These are phyloP conservation scores for Talaromyces sp. DNA, from an alignment of 2,329 filamentous ascomycete species.

Conservation along the genomic window DNA sequence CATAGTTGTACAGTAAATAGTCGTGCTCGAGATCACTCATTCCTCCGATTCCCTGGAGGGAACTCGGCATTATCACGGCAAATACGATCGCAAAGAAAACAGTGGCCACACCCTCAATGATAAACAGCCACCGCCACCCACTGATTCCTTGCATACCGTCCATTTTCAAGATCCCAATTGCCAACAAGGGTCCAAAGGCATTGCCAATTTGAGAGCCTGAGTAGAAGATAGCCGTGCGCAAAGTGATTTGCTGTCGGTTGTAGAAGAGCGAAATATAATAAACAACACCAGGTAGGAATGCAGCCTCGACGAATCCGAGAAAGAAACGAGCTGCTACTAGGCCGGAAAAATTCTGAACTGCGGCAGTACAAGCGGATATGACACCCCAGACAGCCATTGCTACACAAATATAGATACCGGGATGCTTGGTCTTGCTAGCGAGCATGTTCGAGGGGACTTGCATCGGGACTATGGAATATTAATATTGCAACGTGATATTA, in stretches of 20 bases:
- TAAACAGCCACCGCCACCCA: slow-evolving; percentile 47
- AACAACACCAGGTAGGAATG: slow-evolving; percentile 62
- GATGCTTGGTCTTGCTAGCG: not conserved
- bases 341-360: not conserved
- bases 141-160: slow-evolving; percentile 34
- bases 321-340: slow-evolving; percentile 25
- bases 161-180: slow-evolving; percentile 26
- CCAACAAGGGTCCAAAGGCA: slow-evolving; percentile 37
- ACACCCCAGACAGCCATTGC: slow-evolving; percentile 5
- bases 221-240: slow-evolving; percentile 32
- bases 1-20: slow-evolving; percentile 33
- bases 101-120: slow-evolving; percentile 38
- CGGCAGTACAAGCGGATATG: slow-evolving; percentile 1
- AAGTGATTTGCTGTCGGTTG: slow-evolving; percentile 31
- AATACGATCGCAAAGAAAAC: slow-evolving; percentile 40
- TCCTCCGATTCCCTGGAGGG: slow-evolving; percentile 33
- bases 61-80: slow-evolving; percentile 53
- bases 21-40: slow-evolving; percentile 31
- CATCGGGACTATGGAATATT: not conserved
- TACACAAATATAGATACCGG: not conserved
- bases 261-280: slow-evolving; percentile 67
- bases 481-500: not conserved
- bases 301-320: slow-evolving; percentile 58
- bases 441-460: slow-evolving; percentile 11
- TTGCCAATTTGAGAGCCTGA: slow-evolving; percentile 38